Evolutionary conservation across 371 early-diverging fungal species (phyloP), one percentile per base, ranked within the genome.

Genomic region (Lichtheimia corymbifera): DNA sequence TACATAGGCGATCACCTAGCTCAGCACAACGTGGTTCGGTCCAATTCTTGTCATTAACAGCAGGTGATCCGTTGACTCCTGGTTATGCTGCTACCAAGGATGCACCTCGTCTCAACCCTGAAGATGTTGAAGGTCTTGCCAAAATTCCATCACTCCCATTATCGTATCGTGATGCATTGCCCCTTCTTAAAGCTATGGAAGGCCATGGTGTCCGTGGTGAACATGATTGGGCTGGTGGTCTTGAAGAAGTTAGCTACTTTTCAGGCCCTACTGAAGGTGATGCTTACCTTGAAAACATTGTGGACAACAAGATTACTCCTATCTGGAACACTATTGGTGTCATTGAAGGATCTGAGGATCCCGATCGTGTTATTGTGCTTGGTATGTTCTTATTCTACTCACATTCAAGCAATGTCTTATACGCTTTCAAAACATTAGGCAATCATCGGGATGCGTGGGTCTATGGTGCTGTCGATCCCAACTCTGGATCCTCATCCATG

Each of bases 381-480:
- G 90, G 77, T 68, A 63, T 49, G 61, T 43, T 50, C 14, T 28
- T 53, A 1, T 1, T 41, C 4, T n/a, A n/a, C 20, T 41, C 15
- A 27, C 22, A 35, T 49, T 35, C 0, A 15, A 25, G 24, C 28
- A 17, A 7, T 20, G 15, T 50, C 15, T 52, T 25, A 6, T 20
- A 20, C 1, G n/a, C 14, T 1, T 13, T 28, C 2, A 25, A 14
- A 15, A 30, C 18, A 49, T n/a, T 70, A 55, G 80, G 89, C 44
- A 84, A 81, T 66, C 89, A 87, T 56, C 79, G 89, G 50, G 90
- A 90, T 61, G 83, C 89, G 7, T 87, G 88, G 87, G 82, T 83
- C 14, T 74, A 79, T 9, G 87, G 87, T 28, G 88, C 89, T 43
- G 80, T 82, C n/a, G 89, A 87, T 41, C 87, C 89, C 15, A 80